Conservation (phyloP, 495 filamentous ascomycete species). For the Darksidea phi region DNA sequence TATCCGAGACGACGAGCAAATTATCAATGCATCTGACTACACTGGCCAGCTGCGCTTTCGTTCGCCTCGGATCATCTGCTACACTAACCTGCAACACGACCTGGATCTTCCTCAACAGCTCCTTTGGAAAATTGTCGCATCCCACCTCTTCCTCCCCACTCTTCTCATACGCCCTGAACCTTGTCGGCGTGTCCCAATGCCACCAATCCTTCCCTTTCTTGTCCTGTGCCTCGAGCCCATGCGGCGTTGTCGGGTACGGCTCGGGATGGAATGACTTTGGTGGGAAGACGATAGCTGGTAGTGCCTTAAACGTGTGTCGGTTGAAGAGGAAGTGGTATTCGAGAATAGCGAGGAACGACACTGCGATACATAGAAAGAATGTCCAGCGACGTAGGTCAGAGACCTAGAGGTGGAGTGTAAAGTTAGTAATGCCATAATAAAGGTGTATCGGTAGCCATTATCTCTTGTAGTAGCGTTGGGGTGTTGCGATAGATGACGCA, state of each 20-base stretch:
- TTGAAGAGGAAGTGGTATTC: constrained; percentile 21
- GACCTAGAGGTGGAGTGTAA: too few species aligned
- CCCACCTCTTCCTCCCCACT: background rate
- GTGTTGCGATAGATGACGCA: too few species aligned
- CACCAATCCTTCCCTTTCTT: constrained; percentile 15
- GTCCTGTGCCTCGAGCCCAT: background rate
- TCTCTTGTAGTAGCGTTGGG: too few species aligned
- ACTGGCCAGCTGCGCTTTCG: constrained; percentile 6
- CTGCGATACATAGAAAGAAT: background rate
- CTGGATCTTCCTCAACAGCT: background rate
- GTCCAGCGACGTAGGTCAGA: too few species aligned
- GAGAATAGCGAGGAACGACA: background rate
- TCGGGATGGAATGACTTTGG: background rate
- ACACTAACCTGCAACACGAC: constrained; percentile 6
- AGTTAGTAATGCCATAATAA: too few species aligned
- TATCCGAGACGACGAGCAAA: constrained; percentile 11
- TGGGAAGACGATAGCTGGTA: background rate
- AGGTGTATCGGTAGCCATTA: too few species aligned
- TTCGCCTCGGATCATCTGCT: constrained; percentile 6
- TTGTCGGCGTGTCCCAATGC: constrained; percentile 3
- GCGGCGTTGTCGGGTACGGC: background rate
- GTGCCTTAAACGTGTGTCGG: background rate
- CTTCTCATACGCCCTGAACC: background rate
- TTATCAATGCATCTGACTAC: constrained; percentile 18
- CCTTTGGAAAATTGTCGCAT: constrained; percentile 4